Evolutionary conservation across 306 rosid genomes (phyloP), one percentile per base, ranked within the genome.

Genomic region (Dicorynia guianensis): DNA sequence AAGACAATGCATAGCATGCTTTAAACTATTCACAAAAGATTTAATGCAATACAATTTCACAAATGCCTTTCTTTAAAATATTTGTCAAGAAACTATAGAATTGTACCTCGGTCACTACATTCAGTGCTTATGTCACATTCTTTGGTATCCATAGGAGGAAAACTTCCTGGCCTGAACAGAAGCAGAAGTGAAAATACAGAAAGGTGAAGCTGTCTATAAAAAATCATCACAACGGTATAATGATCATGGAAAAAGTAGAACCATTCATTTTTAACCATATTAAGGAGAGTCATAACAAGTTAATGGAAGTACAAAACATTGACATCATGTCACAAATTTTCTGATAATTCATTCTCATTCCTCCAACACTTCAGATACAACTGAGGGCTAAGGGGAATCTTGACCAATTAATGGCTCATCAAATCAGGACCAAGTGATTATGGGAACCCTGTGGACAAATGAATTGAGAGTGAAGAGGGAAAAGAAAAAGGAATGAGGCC

Each of bases 141-240:
- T 12, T 42, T 48, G 67, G 36, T 49, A 8, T 63, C 69, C n/a
- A 43, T 46, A 14, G 34, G 63, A 14, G 48, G 42, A 46, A 4
- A 43, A 48, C 58, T 52, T 36, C 63, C n/a, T 63, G 77, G 40
- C 72, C 77, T 71, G 44, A 43, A 61, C 25, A 67, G 46, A 78
- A 69, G 76, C 40, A 71, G 42, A 78, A 44, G 65, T 42, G 59
- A 52, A 72, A 71, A 62, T 36, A 53, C 64, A 46, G 49, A 78
- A 62, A 61, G 63, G 53, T 58, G 43, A 65, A 66, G n/a, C 66
- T 54, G 20, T 55, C 35, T 18, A 67, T 55, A 61, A 70, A 61
- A 14, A 34, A 58, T 68, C 55, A 52, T 39, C 46, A 12, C 76
- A 50, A 34, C 39, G 18, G 47, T 25, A 25, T 25, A 25, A 25